These are phyloP conservation scores for Multifurca ochricompacta DNA, from an alignment of 768 basidiomycete species.

Conservation along the genomic window DNA sequence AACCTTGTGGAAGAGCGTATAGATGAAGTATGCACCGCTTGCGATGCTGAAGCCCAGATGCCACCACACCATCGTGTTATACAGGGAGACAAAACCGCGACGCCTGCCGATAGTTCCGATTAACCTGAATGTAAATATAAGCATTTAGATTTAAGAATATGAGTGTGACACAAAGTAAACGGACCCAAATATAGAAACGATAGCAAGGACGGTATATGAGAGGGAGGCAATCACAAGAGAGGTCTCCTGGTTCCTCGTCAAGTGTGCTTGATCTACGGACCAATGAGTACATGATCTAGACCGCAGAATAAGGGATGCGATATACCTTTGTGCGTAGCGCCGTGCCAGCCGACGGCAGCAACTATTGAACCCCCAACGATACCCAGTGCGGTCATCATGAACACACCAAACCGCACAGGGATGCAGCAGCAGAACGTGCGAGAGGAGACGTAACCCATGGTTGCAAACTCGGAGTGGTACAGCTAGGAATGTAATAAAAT, in stretches of 20 bases:
- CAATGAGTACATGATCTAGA: background rate
- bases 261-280: background rate
- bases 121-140: conserved; percentile 26
- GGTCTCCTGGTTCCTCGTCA: conserved; percentile 13
- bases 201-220: conserved; percentile 6
- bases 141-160: background rate
- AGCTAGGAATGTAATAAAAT: background rate
- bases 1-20: conserved; percentile 36
- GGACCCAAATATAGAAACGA: conserved; percentile 17
- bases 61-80: conserved; percentile 37
- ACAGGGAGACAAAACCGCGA: conserved; percentile 36
- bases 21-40: conserved; percentile 42
- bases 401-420: conserved; percentile 56
- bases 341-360: conserved; percentile 39
- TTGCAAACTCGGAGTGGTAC: background rate
- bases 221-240: conserved; percentile 10
- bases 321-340: conserved; percentile 39
- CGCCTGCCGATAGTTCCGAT: conserved; percentile 39
- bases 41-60: conserved; percentile 41
- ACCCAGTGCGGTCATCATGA: conserved; percentile 43
- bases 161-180: background rate
- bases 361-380: conserved; percentile 38
- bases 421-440: conserved; percentile 59
- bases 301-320: conserved; percentile 12
- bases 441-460: conserved; percentile 45